Conservation (phyloP, 495 filamentous ascomycete species). For the Daldinia bambusicola region DNA sequence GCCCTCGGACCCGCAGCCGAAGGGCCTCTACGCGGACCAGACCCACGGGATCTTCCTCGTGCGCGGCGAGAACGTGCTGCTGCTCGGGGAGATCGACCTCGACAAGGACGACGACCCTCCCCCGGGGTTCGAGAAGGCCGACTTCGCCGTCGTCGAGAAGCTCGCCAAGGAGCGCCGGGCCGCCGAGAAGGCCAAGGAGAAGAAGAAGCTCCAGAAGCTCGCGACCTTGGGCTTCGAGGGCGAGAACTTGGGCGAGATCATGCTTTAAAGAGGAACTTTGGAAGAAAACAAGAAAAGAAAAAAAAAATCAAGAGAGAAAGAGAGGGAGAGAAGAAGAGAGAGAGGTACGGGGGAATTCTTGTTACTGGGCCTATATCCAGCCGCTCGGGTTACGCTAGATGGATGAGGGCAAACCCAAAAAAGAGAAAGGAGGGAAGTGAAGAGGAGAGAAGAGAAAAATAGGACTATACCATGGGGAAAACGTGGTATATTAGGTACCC, state of each 20-base stretch:
- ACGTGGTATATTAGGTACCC: slow-evolving; percentile 14
- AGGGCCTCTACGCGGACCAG: slow-evolving; percentile 79
- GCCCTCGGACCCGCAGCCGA: slow-evolving; percentile 36
- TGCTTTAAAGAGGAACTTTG: slow-evolving; percentile 62
- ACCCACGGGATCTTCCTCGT: slow-evolving; percentile 86
- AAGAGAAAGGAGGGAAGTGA: too few relatives aligned
- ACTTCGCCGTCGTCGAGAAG: slow-evolving; percentile 74
- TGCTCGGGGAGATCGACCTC: slow-evolving; percentile 94
- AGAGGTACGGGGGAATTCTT: neutral
- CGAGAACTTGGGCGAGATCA: slow-evolving; percentile 79
- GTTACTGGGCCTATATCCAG: neutral
- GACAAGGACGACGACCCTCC: slow-evolving; percentile 94
- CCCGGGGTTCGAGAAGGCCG: slow-evolving; percentile 70
- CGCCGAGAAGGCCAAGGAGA: slow-evolving; percentile 76
- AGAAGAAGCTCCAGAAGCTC: slow-evolving; percentile 73
- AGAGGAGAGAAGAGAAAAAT: neutral
- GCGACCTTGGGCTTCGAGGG: slow-evolving; percentile 85
- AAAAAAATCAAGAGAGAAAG: too few relatives aligned
- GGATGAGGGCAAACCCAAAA: neutral
- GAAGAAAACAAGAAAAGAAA: too few relatives aligned
- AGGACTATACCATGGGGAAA: slow-evolving; percentile 11
- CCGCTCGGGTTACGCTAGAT: neutral
- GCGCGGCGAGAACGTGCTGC: slow-evolving; percentile 89
- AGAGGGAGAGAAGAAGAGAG: too few relatives aligned
- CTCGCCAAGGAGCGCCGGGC: slow-evolving; percentile 74